phyloP scores from a whole-genome alignment of 2,329 filamentous ascomycete species.

The Periconia macrospinosa region DNA sequence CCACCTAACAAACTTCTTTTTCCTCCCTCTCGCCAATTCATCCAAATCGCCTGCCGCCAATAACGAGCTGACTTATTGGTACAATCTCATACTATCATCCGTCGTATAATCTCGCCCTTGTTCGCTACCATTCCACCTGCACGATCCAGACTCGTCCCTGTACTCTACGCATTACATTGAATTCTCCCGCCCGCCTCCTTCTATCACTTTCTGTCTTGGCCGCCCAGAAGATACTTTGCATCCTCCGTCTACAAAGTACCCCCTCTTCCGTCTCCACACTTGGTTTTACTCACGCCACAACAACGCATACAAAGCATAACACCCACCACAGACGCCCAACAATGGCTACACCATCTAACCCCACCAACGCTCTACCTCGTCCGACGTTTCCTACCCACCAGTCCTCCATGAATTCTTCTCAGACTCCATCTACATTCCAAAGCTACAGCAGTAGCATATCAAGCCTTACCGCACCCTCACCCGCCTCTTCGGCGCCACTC shows the following conservation, averaged over 20 bases:
- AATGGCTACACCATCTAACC: conserved; percentile 28
- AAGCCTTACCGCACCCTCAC: conserved; percentile 40
- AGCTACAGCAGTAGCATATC: conserved; percentile 47
- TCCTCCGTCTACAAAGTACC: not conserved
- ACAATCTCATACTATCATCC: not conserved
- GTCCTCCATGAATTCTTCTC: conserved; percentile 26
- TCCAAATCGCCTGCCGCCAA: conserved; percentile 1
- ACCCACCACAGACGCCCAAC: not conserved
- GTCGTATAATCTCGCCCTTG: conserved; percentile 1
- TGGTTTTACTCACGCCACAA: not conserved
- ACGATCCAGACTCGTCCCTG: not conserved
- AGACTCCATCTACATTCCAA: conserved; percentile 39
- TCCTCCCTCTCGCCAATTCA: conserved; percentile 5
- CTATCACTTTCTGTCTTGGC: not conserved
- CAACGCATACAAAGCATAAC: not conserved
- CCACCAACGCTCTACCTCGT: conserved; percentile 18
- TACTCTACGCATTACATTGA: not conserved
- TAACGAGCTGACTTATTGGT: conserved; percentile 1
- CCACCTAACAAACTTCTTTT: not conserved
- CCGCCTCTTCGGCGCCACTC: conserved; percentile 35
- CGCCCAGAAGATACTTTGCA: too few relatives aligned
- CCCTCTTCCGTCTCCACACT: not conserved
- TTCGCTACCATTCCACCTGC: conserved; percentile 19
- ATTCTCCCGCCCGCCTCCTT: not conserved
- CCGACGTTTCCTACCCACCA: conserved; percentile 43